Evolutionary conservation across 257 asterid species (phyloP), one percentile per base, ranked within the genome.

Genomic region (Dorcoceras hygrometricum): DNA sequence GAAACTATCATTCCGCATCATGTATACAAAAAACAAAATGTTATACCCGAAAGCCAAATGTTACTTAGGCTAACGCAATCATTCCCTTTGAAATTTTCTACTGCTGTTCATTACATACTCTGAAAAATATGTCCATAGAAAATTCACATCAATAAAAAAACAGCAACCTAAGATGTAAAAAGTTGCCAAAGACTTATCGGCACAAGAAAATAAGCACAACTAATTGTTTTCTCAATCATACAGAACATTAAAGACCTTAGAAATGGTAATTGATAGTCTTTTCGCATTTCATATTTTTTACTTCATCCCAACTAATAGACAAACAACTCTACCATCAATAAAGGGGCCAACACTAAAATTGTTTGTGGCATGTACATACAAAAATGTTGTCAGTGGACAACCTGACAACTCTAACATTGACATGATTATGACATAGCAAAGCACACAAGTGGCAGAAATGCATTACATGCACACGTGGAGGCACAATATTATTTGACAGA

Each of bases 391-490:
- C 51, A 23, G 36, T 50, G 50, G 56, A 62, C 19, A 62, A 34
- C 27, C 59, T 58, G 25, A n/a, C 36, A 65, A 51, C 24, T 18
- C 19, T 48, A 6, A 27, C 24, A 28, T 26, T 26, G 4, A 68
- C 24, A 46, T 59, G 58, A 58, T 57, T 43, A 57, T 43, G 66
- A 68, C 11, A n/a, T 24, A 2, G 24, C 9, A 16, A 57, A 68
- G 55, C 55, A 36, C 10, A 67, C 16, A 19, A 18, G 50, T 22
- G 19, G 26, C 8, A 23, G 28, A 14, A n/a, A 66, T 27, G 6
- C 18, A 36, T 9, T 2, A 24, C 0, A 28, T 19, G 23, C 6
- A 60, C 32, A 36, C n/a, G 23, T 6, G 23, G 27, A 23, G 22
- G 9, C 60, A 59, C 48, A 22, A 73, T 5, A 68, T 9, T 18